Conservation (phyloP, 306 rosid genomes). For the Hippophae gyantsensis region DNA sequence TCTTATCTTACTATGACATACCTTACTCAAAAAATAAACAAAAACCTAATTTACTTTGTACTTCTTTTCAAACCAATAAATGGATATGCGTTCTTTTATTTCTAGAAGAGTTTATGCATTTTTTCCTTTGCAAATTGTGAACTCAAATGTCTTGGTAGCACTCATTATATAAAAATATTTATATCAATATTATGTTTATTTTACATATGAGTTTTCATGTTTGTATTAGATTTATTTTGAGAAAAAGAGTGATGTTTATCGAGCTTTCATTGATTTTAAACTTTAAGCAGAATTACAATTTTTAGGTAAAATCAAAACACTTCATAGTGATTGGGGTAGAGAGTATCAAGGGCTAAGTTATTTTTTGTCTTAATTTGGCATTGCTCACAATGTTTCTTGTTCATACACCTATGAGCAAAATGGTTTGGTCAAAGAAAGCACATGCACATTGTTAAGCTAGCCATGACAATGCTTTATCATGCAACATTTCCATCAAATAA, state of each 20-base stretch:
- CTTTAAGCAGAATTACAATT: not conserved
- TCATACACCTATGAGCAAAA: no score
- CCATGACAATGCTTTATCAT: no score
- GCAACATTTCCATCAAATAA: not conserved
- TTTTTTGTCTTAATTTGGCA: not conserved
- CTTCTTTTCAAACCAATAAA: not conserved
- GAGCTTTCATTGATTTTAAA: not conserved
- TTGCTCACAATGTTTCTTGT: no score
- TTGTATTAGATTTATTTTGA: not conserved
- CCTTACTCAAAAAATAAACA: not conserved
- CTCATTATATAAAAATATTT: not conserved
- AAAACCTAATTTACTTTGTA: not conserved
- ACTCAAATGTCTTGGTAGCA: not conserved
- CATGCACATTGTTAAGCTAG: no score
- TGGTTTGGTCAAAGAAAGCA: no score
- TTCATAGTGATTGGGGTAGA: conserved; percentile 3
- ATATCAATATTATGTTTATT: not conserved
- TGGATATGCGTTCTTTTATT: not conserved
- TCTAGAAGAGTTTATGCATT: not conserved
- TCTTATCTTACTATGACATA: not conserved
- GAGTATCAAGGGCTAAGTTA: not conserved
- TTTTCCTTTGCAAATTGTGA: not conserved
- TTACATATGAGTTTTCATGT: not conserved
- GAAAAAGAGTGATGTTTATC: not conserved
- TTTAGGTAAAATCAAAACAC: not conserved